Base-by-base conservation (phyloP, 352 stramenopile genomes). In the Pythium sukuiense region DNA sequence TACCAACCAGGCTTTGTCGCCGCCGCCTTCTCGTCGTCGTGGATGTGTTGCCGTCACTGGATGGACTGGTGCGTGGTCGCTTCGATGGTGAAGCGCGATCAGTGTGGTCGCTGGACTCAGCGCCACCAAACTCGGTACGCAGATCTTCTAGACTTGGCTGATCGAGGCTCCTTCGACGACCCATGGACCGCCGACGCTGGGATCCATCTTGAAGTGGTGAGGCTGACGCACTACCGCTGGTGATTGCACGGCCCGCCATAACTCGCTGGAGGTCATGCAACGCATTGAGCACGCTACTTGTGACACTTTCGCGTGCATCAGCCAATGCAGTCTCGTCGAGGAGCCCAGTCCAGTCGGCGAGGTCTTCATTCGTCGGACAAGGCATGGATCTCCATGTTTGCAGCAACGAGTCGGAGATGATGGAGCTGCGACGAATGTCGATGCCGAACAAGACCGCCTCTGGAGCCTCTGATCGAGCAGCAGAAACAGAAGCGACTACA, bases 1-100 rank as follows among this genome's bases (percentile, higher is more conserved):
- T 58, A 18, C 59, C 66, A 59, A 68, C 66, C 1, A 72, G 55
- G 39, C 66, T 72, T 14, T 72, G 66, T 18, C 66, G 50, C 13
- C 60, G 54, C 14, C 55, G 29, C 37, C 59, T 62, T 61, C 65
- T 45, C 26, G 2, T 53, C 39, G 33, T 29, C 14, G 20, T 24
- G 20, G 63, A 59, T 3, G 41, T 18, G 24, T 24, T 63, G 16
- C 24, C 55, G 49, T 57, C 39, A 13, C 56, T 48, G n/a, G 53
- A 59, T 43, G 41, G 24, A 18, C 32, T 59, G 6, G 53, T 20
- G 41, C 41, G 41, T 48, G 41, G 16, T 48, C 41, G 41, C 41
- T 48, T 48, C 16, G 8, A 48, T 9, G 41, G 41, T 6, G 37
- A 43, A 4, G 12, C 37, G 4, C 37, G 37, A 13, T 1, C 11